These are phyloP conservation scores for Ophiostoma sp. DNA, from an alignment of 2,329 filamentous ascomycete species.

Conservation along the genomic window DNA sequence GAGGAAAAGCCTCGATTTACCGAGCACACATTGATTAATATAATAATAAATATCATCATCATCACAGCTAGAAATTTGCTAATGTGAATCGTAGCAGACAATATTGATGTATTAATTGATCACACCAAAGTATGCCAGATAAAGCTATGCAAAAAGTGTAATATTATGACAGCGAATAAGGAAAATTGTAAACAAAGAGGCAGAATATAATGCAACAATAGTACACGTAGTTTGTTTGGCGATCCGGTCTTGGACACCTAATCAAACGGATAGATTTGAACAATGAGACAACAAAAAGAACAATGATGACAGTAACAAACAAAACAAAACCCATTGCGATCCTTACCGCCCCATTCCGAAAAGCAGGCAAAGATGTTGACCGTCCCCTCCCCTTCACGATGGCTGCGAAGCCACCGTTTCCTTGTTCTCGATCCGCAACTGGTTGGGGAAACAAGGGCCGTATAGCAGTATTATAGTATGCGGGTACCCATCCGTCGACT, in stretches of 20 bases:
- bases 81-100: background rate
- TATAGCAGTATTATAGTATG: conserved; percentile 20
- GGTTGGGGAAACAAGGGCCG: background rate
- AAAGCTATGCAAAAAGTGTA: conserved; percentile 12
- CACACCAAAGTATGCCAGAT: background rate
- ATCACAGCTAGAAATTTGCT: too few species aligned
- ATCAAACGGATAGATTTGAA: conserved; percentile 21
- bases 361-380: conserved; percentile 16
- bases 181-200: conserved; percentile 25
- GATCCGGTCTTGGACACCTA: conserved; percentile 19
- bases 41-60: background rate
- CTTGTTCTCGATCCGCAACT: conserved; percentile 13
- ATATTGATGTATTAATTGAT: too few species aligned
- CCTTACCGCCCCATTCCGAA: conserved; percentile 19
- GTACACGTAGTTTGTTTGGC: conserved; percentile 41
- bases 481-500: conserved; percentile 16
- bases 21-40: conserved; percentile 6
- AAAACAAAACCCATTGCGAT: conserved; percentile 24
- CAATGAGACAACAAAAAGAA: conserved; percentile 18
- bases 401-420: background rate
- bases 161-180: conserved; percentile 5
- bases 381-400: conserved; percentile 8
- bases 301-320: background rate
- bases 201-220: conserved; percentile 41
- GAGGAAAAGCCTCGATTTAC: conserved; percentile 12